phyloP scores from a whole-genome alignment of 1,139 yeast species.

The Geotrichum klebahnii region DNA sequence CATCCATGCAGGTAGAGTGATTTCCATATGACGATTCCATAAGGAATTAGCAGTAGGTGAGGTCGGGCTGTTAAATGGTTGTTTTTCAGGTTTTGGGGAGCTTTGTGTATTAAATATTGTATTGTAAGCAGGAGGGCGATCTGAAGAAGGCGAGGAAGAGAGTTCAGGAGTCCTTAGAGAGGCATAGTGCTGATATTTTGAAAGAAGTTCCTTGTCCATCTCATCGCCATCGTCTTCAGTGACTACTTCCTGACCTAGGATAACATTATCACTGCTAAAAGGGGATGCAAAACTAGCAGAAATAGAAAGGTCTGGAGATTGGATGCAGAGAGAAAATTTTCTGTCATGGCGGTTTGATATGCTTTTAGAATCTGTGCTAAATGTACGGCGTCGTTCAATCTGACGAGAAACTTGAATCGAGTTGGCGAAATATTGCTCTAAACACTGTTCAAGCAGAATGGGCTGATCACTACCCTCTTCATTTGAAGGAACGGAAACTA shows the following conservation, averaged over 20 bases:
- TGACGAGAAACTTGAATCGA: conserved; percentile 66
- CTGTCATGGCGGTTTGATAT: conserved; percentile 1
- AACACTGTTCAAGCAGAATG: conserved; percentile 63
- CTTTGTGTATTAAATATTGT: background rate
- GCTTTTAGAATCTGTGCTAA: conserved; percentile 23
- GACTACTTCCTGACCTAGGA: background rate
- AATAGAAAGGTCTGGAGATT: conserved; percentile 1
- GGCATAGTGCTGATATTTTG: background rate
- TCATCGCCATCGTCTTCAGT: background rate
- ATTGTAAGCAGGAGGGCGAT: conserved; percentile 7
- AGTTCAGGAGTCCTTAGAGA: background rate
- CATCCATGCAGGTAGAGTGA: conserved; percentile 81
- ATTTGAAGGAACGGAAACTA: conserved; percentile 56
- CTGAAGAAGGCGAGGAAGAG: background rate
- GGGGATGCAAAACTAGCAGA: background rate
- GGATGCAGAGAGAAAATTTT: conserved; percentile 16
- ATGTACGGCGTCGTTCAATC: conserved; percentile 55
- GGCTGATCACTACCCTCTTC: conserved; percentile 32
- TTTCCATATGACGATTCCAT: conserved; percentile 49
- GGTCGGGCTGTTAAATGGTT: background rate
- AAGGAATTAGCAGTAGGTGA: too few relatives aligned
- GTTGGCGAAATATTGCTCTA: conserved; percentile 69
- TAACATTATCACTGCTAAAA: background rate
- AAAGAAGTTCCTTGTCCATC: background rate
- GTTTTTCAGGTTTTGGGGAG: background rate